Conservation (phyloP, 768 basidiomycete species). For the Collybia mongolica region DNA sequence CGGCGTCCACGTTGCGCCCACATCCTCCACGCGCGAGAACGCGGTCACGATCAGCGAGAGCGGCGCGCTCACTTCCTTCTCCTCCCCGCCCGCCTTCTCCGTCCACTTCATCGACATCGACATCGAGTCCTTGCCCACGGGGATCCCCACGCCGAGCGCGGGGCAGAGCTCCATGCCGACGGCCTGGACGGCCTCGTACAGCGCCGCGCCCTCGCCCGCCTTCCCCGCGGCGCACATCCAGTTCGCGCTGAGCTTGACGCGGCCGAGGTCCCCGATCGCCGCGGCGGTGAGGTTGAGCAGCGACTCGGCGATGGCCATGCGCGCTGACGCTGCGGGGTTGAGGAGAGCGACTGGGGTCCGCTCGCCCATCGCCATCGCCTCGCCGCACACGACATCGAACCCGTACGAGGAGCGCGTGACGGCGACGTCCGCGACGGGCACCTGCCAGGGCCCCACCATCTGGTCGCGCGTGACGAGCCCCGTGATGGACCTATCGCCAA, state of each 20-base stretch:
- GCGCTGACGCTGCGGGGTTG: conserved; percentile 84
- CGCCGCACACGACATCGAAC: conserved; percentile 79
- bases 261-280: conserved; percentile 60
- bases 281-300: conserved; percentile 90
- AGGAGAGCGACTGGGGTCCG: conserved; percentile 91
- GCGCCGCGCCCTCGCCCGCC: conserved; percentile 81
- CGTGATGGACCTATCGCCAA: conserved; percentile 92
- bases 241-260: conserved; percentile 95
- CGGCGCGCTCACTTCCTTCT: conserved; percentile 86
- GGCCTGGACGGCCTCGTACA: conserved; percentile 89
- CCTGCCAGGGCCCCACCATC: conserved; percentile 99
- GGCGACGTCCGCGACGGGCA: conserved; percentile 96
- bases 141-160: conserved; percentile 86
- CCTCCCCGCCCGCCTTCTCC: conserved; percentile 46
- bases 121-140: conserved; percentile 99
- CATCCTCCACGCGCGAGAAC: conserved; percentile 82
- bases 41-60: conserved; percentile 94
- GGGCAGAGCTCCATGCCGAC: conserved; percentile 95
- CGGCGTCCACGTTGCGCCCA: conserved; percentile 90
- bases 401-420: conserved; percentile 95
- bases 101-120: conserved; percentile 97
- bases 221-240: conserved; percentile 98
- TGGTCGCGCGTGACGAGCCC: conserved; percentile 95
- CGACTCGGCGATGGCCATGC: conserved; percentile 95
- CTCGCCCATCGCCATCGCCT: conserved; percentile 99